A percentile compares a stretch with the other conserved stretches of the same genome.
Evolutionary conservation across 1,284 basidiomycete genomes (phyloP).

Genomic region (Puccinia coronata): DNA sequence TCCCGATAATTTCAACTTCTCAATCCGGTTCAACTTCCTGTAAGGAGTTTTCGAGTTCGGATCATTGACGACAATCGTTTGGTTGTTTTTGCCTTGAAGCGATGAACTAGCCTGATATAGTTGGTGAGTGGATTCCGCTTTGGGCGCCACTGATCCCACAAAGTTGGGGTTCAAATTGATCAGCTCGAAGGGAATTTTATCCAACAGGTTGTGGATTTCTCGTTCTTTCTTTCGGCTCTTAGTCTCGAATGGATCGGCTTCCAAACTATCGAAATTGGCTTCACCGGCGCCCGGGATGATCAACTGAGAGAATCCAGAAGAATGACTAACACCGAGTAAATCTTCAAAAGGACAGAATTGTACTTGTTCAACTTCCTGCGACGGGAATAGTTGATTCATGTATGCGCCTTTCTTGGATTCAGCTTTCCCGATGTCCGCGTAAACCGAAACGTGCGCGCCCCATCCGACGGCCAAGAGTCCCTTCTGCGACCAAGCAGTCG

Average conservation of each 20-base stretch:
- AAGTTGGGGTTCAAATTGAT: slow-evolving; percentile 87
- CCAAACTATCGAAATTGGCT: slow-evolving; percentile 87
- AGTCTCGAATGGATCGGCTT: slow-evolving; percentile 93
- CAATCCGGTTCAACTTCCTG: slow-evolving; percentile 71
- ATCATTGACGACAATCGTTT: slow-evolving; percentile 29
- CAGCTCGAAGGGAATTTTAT: slow-evolving; percentile 94
- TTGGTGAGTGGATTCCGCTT: slow-evolving; percentile 4
- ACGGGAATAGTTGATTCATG: slow-evolving; percentile 75
- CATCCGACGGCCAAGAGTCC: slow-evolving; percentile 81
- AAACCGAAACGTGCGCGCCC: slow-evolving; percentile 76
- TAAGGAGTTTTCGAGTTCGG: slow-evolving; percentile 64
- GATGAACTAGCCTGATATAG: slow-evolving; percentile 18
- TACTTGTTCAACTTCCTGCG: slow-evolving; percentile 69
- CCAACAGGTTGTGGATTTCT: slow-evolving; percentile 84
- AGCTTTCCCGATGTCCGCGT: slow-evolving; percentile 57
- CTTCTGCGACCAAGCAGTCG: slow-evolving; percentile 65
- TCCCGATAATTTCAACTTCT: slow-evolving; percentile 63
- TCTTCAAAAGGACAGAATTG: slow-evolving; percentile 84
- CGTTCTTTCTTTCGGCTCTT: slow-evolving; percentile 79
- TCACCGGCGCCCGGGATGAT: slow-evolving; percentile 91
- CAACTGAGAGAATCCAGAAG: slow-evolving; percentile 74
- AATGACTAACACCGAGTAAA: slow-evolving; percentile 74
- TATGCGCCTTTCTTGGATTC: slow-evolving; percentile 67
- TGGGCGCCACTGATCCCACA: slow-evolving; percentile 37
- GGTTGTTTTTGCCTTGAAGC: background rate